Conservation (phyloP, 2,329 filamentous ascomycete species). For the Teratosphaeria destructans region DNA sequence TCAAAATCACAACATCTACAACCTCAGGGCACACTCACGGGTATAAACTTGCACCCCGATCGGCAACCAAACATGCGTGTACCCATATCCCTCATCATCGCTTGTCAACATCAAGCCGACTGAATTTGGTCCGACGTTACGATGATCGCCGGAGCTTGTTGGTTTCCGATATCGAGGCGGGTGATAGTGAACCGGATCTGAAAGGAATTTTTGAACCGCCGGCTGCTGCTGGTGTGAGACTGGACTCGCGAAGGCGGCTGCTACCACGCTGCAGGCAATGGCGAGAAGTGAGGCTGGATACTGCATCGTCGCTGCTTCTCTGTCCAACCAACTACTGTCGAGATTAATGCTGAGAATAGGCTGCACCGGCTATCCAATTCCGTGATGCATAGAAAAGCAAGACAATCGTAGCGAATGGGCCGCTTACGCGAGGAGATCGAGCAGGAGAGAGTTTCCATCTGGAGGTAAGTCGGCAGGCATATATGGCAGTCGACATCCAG, state of each 20-base stretch:
- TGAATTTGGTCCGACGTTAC: constrained; percentile 15
- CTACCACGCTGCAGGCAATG: background rate
- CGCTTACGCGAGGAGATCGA: background rate
- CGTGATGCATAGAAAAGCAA: background rate
- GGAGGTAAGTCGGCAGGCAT: background rate
- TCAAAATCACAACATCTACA: background rate
- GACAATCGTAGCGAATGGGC: background rate
- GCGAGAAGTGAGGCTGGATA: background rate
- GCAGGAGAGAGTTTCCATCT: background rate
- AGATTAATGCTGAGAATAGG: background rate
- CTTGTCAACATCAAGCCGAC: constrained; percentile 21
- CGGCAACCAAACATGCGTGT: constrained; percentile 21
- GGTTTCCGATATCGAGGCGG: background rate
- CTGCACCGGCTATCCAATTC: background rate
- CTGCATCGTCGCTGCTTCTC: background rate
- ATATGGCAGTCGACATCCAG: background rate
- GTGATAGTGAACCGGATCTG: background rate
- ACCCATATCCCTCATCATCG: constrained; percentile 7
- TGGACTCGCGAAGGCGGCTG: background rate
- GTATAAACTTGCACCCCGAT: constrained; percentile 17
- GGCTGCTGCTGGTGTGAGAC: background rate
- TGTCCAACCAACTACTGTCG: background rate
- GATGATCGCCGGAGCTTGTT: background rate
- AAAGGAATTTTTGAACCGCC: background rate
- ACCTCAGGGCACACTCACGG: constrained; percentile 10